Base-by-base conservation (phyloP, 225 moss, liverwort and hornwort genomes). In the Sphagnum tenellum region DNA sequence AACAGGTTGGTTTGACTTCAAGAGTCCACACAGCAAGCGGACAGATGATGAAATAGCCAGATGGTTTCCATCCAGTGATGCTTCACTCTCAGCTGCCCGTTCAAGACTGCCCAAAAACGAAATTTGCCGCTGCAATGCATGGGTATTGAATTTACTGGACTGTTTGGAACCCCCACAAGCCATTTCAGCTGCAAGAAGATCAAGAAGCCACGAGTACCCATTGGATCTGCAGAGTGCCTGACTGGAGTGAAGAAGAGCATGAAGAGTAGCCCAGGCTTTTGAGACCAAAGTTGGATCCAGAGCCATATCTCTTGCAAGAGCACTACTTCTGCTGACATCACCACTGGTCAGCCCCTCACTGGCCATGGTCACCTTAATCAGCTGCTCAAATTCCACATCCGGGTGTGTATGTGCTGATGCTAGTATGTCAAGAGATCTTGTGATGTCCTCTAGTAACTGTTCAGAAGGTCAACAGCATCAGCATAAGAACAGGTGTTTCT, bases 181-280 rank as follows among this genome's bases (percentile, higher is more conserved):
- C 98, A 98, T 90, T 82, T 98, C 90, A 57, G 93, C 98, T 49
- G 88, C 82, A 44, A 98, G 84, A 64, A 98, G 90, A 73, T 93
- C 89, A 64, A 98, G 88, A 50, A 98, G 78, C 98, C 98, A 98
- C 2, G 88, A 63, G 67, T 98, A 93, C 59, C 98, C 98, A 69
- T 89, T 90, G 69, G 77, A 79, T 54, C 93, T 81, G 56, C 87
- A 90, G 52, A 81, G 63, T 60, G 71, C 65, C 69, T 79, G 74
- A 51, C 93, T 69, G 14, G 98, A 98, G 71, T 93, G 90, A 55
- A 98, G 87, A 57, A 98, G 89, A 44, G 74, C 80, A 76, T 77
- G 73, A 13, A 98, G 76, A 9, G 93, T 98, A 12, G 86, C 76
- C 98, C 92, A 93, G 13, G 98, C 92, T 75, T 78, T 93, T 11